phyloP scores from a whole-genome alignment of 805 yeast species.

The Pichia exigua region DNA sequence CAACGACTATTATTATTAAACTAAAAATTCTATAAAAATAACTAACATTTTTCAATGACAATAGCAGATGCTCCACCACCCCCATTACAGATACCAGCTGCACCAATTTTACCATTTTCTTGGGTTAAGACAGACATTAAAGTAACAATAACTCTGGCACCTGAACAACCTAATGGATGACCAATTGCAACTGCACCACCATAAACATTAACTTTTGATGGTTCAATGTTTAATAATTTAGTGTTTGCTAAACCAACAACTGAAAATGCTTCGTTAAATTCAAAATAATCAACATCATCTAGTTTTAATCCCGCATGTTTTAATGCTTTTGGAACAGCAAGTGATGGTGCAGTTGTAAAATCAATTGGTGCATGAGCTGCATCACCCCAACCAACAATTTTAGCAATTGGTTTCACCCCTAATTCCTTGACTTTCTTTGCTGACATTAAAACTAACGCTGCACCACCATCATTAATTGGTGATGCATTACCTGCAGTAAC shows the following conservation, averaged over 20 bases:
- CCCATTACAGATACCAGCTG: slow-evolving; percentile 97
- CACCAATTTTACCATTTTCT: slow-evolving; percentile 84
- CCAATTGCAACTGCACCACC: slow-evolving; percentile 98
- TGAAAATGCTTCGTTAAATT: slow-evolving; percentile 96
- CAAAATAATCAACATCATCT: slow-evolving; percentile 78
- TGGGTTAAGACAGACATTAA: slow-evolving; percentile 71
- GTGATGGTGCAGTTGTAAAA: slow-evolving; percentile 92
- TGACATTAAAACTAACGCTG: slow-evolving; percentile 84
- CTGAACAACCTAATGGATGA: slow-evolving; percentile 94
- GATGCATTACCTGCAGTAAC: slow-evolving; percentile 98
- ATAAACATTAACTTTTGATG: slow-evolving; percentile 69
- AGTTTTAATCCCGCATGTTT: slow-evolving; percentile 67
- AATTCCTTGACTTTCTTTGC: slow-evolving; percentile 79
- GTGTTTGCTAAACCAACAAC: slow-evolving; percentile 92
- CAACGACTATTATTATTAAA: neutral
- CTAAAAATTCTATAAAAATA: neutral
- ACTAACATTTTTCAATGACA: slow-evolving; percentile 63
- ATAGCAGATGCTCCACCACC: slow-evolving; percentile 98
- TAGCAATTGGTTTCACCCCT: slow-evolving; percentile 81
- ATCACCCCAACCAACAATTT: slow-evolving; percentile 93
- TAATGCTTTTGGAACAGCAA: slow-evolving; percentile 93
- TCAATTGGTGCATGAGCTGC: slow-evolving; percentile 94
- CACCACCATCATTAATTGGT: slow-evolving; percentile 95
- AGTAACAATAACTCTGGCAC: slow-evolving; percentile 89
- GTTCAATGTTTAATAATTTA: slow-evolving; percentile 55